Evolutionary conservation across 169 alveolate genomes (phyloP).

Genomic region (Hepatocystis sp.): DNA sequence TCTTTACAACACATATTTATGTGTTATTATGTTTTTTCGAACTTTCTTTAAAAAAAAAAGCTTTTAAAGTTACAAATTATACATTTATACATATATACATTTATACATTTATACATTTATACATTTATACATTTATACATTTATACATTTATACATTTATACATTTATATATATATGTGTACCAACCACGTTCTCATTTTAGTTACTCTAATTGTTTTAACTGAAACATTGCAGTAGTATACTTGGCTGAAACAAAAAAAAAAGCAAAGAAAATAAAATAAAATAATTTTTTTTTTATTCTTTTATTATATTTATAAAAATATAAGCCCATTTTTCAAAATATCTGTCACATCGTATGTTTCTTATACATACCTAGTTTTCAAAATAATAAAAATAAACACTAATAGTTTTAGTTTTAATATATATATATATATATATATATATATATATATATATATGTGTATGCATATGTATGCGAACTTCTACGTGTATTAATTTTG

Average conservation of each 20-base stretch:
- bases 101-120: not conserved
- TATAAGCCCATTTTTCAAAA: no score
- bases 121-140: not conserved
- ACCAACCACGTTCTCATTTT: conserved; percentile 18
- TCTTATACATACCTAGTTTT: no score
- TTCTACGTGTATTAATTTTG: no score
- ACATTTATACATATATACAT: conserved; percentile 1
- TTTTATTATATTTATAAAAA: no score
- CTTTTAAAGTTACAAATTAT: no score
- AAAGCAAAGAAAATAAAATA: no score
- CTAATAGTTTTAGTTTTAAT: conserved; percentile 12
- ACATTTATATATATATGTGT: not conserved
- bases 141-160: not conserved
- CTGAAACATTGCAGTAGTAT: not conserved
- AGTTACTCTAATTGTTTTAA: conserved; percentile 59
- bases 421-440: not conserved
- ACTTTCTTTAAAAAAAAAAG: no score
- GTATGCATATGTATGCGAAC: not conserved
- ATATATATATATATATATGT: not conserved
- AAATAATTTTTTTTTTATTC: no score
- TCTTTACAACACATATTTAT: no score
- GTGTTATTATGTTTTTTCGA: no score
- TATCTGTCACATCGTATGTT: no score
- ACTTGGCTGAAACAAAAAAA: not conserved
- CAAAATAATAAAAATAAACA: conserved; percentile 7